Percentiles rank a stretch among this genome's conserved stretches.
phyloP scores from a whole-genome alignment of 2,329 filamentous ascomycete species.

The Fusarium tanahbumbuense region DNA sequence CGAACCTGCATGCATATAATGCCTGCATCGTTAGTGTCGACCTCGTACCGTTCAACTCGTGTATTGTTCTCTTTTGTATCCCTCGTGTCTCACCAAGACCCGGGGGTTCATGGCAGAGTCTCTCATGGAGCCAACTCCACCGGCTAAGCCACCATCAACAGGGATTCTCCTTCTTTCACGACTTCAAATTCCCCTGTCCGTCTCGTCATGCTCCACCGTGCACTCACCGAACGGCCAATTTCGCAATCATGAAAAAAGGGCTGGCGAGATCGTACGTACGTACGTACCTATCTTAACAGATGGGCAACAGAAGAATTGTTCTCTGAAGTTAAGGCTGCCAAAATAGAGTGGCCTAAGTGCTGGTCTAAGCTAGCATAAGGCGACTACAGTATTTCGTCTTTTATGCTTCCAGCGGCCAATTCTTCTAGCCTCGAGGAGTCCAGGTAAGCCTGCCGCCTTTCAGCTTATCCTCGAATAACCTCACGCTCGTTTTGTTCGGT shows the following conservation, averaged over 20 bases:
- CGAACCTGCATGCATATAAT: constrained; percentile 19
- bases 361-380: not conserved
- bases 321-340: not conserved
- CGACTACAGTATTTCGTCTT: not conserved
- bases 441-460: constrained; percentile 23
- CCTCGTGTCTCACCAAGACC: constrained; percentile 32
- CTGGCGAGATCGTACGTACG: constrained; percentile 29
- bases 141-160: constrained; percentile 40
- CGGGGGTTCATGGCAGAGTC: constrained; percentile 14
- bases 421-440: not conserved
- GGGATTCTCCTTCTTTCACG: constrained; percentile 41
- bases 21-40: constrained; percentile 6
- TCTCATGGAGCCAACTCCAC: constrained; percentile 25
- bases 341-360: not conserved
- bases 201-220: constrained; percentile 37
- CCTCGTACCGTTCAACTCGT: constrained; percentile 4
- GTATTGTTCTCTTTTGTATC: constrained; percentile 20
- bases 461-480: constrained; percentile 31
- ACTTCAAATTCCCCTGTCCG: constrained; percentile 24
- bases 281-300: not conserved
- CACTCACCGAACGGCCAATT: constrained; percentile 34
- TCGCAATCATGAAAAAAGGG: constrained; percentile 33
- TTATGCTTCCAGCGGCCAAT: not conserved
- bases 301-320: not conserved
- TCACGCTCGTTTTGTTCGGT: constrained; percentile 8